Percentiles rank a stretch among this genome's conserved stretches.
Evolutionary conservation across 2,329 filamentous ascomycete genomes (phyloP).

Genomic region (Harringtonia lauricola): DNA sequence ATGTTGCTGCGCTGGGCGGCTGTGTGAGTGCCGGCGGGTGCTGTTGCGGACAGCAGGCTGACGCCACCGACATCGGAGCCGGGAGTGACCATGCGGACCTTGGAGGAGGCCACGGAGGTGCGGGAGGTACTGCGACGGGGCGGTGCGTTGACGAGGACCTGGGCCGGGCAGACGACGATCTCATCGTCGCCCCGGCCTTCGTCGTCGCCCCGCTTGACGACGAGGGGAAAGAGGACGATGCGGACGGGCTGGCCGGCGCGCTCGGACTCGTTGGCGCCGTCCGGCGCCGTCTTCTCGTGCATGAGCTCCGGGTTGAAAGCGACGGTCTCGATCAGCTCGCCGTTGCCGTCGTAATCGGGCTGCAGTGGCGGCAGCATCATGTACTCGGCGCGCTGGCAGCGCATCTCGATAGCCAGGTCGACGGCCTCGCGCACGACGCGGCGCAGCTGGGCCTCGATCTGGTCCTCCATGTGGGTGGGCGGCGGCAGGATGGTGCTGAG

Average conservation of each 20-base stretch:
- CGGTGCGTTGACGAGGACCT: slow-evolving; percentile 67
- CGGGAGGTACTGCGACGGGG: slow-evolving; percentile 15
- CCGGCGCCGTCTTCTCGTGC: slow-evolving; percentile 62
- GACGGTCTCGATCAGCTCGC: slow-evolving; percentile 78
- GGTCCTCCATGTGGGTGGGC: slow-evolving; percentile 65
- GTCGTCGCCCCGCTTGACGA: slow-evolving; percentile 93
- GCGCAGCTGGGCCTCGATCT: slow-evolving; percentile 74
- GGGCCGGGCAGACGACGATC: slow-evolving; percentile 88
- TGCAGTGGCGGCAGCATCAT: slow-evolving; percentile 95
- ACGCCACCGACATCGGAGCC: slow-evolving; percentile 41
- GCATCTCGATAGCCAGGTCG: slow-evolving; percentile 90
- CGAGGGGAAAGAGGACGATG: slow-evolving; percentile 88
- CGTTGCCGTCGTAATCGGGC: slow-evolving; percentile 88
- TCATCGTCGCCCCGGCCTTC: slow-evolving; percentile 80
- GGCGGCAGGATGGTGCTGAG: slow-evolving; percentile 79
- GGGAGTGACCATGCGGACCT: slow-evolving; percentile 28
- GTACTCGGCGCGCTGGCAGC: slow-evolving; percentile 90
- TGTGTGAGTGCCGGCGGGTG: slow-evolving; percentile 27
- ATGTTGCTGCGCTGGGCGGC: slow-evolving; percentile 21
- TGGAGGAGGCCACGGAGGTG: not conserved
- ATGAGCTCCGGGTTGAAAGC: slow-evolving; percentile 88
- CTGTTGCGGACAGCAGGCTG: slow-evolving; percentile 20
- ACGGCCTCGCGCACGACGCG: slow-evolving; percentile 85
- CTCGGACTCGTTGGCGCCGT: not conserved
- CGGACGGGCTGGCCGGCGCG: slow-evolving; percentile 69